A percentile compares a stretch with the other conserved stretches of the same genome.
Evolutionary conservation across 2,329 filamentous ascomycete genomes (phyloP).

Genomic region (Phialophora macrospora): DNA sequence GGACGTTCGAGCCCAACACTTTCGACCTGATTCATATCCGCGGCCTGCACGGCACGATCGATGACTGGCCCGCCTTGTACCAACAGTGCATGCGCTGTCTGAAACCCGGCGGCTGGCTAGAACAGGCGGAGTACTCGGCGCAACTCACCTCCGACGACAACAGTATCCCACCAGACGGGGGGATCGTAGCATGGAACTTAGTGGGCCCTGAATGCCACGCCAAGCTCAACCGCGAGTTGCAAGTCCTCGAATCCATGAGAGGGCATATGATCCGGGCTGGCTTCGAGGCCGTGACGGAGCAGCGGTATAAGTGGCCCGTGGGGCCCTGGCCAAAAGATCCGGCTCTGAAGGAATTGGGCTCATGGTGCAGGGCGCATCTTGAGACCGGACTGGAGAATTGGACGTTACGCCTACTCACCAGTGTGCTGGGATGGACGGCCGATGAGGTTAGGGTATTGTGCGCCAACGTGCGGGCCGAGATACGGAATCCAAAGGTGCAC

Average conservation of each 20-base stretch:
- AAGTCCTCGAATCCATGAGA: constrained; percentile 35
- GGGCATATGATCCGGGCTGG: constrained; percentile 42
- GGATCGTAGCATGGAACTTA: constrained; percentile 43
- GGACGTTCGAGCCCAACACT: constrained; percentile 59
- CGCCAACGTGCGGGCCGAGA: constrained; percentile 28
- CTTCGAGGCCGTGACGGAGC: constrained; percentile 42
- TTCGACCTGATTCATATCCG: constrained; percentile 67
- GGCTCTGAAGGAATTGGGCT: constrained; percentile 42
- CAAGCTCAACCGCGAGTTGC: constrained; percentile 43
- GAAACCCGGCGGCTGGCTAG: constrained; percentile 52
- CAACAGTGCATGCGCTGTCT: constrained; percentile 37
- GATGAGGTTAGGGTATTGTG: constrained; percentile 36
- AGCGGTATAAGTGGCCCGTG: constrained; percentile 42
- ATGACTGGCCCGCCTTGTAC: constrained; percentile 55
- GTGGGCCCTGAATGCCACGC: constrained; percentile 43
- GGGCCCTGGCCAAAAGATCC: constrained; percentile 42
- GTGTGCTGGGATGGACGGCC: constrained; percentile 39
- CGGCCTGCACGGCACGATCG: constrained; percentile 61
- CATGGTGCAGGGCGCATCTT: constrained; percentile 40
- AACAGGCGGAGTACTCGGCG: constrained; percentile 39
- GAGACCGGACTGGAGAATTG: constrained; percentile 44
- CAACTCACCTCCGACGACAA: constrained; percentile 43
- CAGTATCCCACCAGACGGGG: constrained; percentile 44
- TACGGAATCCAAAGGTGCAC: constrained; percentile 28
- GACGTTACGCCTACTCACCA: constrained; percentile 43